Evolutionary conservation across 2,329 filamentous ascomycete species (phyloP), one percentile per base, ranked within the genome.

Genomic region (Alternaria sp.): DNA sequence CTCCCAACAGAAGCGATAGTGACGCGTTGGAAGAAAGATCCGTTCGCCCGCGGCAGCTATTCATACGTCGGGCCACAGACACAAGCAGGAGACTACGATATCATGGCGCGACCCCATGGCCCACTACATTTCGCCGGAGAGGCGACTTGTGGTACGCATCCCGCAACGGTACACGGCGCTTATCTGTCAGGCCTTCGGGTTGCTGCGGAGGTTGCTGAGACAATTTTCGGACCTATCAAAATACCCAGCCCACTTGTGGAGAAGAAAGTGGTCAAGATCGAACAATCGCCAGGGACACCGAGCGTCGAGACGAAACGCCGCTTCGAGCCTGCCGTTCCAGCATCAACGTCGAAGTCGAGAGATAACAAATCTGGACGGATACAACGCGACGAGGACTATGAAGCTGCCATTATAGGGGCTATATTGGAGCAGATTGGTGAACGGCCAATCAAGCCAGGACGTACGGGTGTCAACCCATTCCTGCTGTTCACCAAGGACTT

Each of bases 111-210:
- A 52, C 84, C 91, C 1, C 85, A 97, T 30, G 94, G 93, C 30
- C 97, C 96, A 67, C 83, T 99, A 9, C 93, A 95, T 80, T 99
- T 99, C 80, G 96, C 95, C 15, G 96, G 96, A 51, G 96, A 99
- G 80, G 96, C 97, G 64, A 99, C 96, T 1, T 97, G 92, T 71
- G 93, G 93, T 50, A 97, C 93, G 1, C 94, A 99, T 77, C 96
- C 96, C 12, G 96, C 96, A 30, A 99, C 96, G 3, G 96, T 99
- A 0, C 96, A 99, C 71, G 96, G 96, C 6, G 96, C 96, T 9
- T 99, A 98, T 76, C 84, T 99, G 5, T 97, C 96, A 2, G 96
- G 96, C 3, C 85, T 99, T 6, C 90, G 96, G 53, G 96, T 91
- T 4, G 96, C 96, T 11, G 90, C 92, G 4, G 94, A 98, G 74